Percentiles rank a stretch among this genome's conserved stretches.
Evolutionary conservation across 306 rosid genomes (phyloP).

Genomic region (Gastrolobium bilobum): DNA sequence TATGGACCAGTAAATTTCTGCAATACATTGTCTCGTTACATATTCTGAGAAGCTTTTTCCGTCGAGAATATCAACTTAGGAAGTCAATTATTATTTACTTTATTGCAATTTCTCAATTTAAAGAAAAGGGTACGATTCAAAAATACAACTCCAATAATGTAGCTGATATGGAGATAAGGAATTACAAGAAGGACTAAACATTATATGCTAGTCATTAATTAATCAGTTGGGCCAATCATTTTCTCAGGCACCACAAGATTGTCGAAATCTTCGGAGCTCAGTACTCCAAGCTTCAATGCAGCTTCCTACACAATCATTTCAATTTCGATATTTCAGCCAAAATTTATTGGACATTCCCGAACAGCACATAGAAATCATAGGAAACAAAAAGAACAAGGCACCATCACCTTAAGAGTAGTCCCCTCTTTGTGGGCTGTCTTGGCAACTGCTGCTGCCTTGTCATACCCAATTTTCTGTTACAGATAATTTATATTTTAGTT

Average conservation of each 20-base stretch:
- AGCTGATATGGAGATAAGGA: constrained; percentile 26
- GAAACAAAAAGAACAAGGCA: constrained; percentile 37
- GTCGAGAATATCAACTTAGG: constrained; percentile 53
- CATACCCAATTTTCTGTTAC: constrained; percentile 97
- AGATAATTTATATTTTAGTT: constrained; percentile 33
- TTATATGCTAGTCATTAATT: background rate
- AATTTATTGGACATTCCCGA: constrained; percentile 34
- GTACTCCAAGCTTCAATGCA: constrained; percentile 91
- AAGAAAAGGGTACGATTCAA: constrained; percentile 28
- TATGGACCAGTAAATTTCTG: constrained; percentile 38
- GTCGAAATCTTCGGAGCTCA: constrained; percentile 84
- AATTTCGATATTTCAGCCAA: constrained; percentile 35
- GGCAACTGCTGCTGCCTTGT: constrained; percentile 97
- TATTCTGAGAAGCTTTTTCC: constrained; percentile 54
- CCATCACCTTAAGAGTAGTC: constrained; percentile 80
- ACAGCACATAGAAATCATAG: constrained; percentile 21
- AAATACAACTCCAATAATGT: constrained; percentile 32
- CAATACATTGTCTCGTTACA: constrained; percentile 31
- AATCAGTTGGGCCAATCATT: constrained; percentile 90
- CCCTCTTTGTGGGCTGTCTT: constrained; percentile 99
- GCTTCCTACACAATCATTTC: constrained; percentile 75
- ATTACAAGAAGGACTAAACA: constrained; percentile 5
- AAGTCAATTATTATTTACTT: constrained; percentile 42
- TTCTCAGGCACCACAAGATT: constrained; percentile 94
- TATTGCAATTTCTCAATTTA: constrained; percentile 43